A percentile compares a stretch with the other conserved stretches of the same genome.
These are phyloP conservation scores for Ziziphus jujuba DNA, from an alignment of 306 rosid genomes.

Conservation along the genomic window DNA sequence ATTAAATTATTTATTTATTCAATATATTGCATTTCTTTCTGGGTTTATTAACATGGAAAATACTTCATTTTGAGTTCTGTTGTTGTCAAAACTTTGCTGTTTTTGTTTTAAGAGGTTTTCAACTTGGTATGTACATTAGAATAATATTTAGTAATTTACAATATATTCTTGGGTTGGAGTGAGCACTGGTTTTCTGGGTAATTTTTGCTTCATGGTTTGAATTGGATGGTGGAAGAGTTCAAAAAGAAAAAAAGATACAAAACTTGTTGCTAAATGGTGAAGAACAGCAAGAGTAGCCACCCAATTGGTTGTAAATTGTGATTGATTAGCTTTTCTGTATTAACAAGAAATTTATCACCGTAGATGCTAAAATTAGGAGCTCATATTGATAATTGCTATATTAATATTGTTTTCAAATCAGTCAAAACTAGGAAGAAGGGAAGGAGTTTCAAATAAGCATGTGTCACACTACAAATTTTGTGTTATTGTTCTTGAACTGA, in stretches of 20 bases:
- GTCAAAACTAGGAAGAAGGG: background rate
- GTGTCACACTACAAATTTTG: no score
- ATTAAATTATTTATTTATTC: no score
- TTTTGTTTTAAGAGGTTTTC: background rate
- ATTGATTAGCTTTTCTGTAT: background rate
- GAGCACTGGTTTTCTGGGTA: slow-evolving; percentile 1
- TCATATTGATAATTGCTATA: background rate
- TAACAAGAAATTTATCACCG: background rate
- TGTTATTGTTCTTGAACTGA: no score
- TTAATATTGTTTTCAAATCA: background rate
- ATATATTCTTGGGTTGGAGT: background rate
- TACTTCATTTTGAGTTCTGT: no score
- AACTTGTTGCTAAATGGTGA: background rate
- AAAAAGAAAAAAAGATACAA: background rate
- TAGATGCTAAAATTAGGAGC: background rate
- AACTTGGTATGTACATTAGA: background rate
- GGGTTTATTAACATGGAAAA: no score
- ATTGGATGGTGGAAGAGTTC: background rate
- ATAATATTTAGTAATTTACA: no score
- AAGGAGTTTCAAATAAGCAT: no score
- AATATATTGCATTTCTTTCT: background rate
- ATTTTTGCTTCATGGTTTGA: background rate
- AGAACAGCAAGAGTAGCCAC: background rate
- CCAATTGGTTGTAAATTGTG: background rate
- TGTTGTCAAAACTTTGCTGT: background rate